A percentile compares a stretch with the other conserved stretches of the same genome.
Evolutionary conservation across 257 asterid genomes (phyloP).

Genomic region (Jacaranda mimosifolia): DNA sequence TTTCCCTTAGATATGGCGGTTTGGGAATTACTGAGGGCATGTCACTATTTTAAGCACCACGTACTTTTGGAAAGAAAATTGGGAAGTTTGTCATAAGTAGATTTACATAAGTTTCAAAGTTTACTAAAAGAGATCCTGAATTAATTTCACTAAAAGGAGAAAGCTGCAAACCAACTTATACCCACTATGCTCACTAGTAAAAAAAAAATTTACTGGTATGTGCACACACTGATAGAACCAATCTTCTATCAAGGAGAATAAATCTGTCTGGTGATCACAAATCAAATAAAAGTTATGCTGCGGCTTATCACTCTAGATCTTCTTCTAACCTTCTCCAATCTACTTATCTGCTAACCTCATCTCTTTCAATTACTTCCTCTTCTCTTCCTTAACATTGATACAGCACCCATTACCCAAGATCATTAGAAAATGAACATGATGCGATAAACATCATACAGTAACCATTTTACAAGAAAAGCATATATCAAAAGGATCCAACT

Average conservation of each 20-base stretch:
- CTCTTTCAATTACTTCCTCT: slow-evolving; percentile 1
- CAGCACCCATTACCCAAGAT: slow-evolving; percentile 7
- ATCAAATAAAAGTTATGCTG: slow-evolving; percentile 2
- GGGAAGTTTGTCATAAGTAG: not conserved
- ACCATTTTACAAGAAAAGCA: slow-evolving; percentile 24
- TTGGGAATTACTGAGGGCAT: not conserved
- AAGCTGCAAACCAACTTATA: not conserved
- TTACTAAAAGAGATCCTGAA: not conserved
- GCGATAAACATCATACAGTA: not conserved
- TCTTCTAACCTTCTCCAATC: slow-evolving; percentile 4
- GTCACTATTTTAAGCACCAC: too few species aligned
- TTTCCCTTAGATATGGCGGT: not conserved
- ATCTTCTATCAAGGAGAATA: not conserved
- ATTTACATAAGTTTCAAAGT: not conserved
- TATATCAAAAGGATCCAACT: not conserved
- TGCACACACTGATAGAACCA: not conserved
- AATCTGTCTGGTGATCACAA: not conserved
- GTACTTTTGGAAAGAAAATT: not conserved
- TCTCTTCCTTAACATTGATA: not conserved
- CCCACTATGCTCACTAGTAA: not conserved
- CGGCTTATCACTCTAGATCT: slow-evolving; percentile 8
- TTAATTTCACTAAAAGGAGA: not conserved
- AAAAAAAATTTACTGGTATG: not conserved
- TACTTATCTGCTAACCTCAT: slow-evolving; percentile 7
- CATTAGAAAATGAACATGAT: slow-evolving; percentile 19